Evolutionary conservation across 345 rosid genomes (phyloP).

Genomic region (Eucalyptus guilfoylei): DNA sequence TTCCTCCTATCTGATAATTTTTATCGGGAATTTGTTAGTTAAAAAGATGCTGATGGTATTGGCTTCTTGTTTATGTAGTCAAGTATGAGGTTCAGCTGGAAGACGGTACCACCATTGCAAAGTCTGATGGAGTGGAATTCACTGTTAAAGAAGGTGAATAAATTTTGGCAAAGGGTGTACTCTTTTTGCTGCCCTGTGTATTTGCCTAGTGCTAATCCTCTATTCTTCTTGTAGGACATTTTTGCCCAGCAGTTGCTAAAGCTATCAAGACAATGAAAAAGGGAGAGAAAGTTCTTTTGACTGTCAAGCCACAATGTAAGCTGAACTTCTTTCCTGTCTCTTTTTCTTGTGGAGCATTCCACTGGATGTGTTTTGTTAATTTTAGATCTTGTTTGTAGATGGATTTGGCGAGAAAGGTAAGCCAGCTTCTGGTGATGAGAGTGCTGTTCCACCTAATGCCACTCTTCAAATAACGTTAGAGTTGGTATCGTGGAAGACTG

Average conservation of each 20-base stretch:
- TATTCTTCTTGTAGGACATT: constrained; percentile 29
- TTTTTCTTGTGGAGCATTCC: neutral
- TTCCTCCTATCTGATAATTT: neutral
- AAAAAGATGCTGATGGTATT: neutral
- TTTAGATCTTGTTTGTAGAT: constrained; percentile 22
- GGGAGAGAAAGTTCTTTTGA: constrained; percentile 60
- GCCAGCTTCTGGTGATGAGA: constrained; percentile 14
- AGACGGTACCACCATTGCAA: constrained; percentile 59
- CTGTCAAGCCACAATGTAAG: constrained; percentile 78
- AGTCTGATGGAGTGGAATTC: constrained; percentile 71
- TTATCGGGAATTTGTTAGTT: constrained; percentile 46
- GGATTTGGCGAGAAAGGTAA: constrained; percentile 93
- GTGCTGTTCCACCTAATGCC: constrained; percentile 80
- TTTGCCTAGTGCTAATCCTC: neutral
- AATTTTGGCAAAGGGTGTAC: neutral
- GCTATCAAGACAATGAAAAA: constrained; percentile 94
- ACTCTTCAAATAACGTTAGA: constrained; percentile 43
- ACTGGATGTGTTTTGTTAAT: neutral
- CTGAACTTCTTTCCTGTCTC: neutral
- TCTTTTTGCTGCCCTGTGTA: neutral
- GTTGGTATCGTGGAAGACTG: constrained; percentile 82
- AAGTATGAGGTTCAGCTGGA: constrained; percentile 67
- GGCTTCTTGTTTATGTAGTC: constrained; percentile 25
- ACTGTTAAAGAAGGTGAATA: constrained; percentile 60
- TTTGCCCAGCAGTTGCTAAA: constrained; percentile 71